Base-by-base conservation (phyloP, 2,329 filamentous ascomycete genomes). In the Colletotrichum noveboracense region DNA sequence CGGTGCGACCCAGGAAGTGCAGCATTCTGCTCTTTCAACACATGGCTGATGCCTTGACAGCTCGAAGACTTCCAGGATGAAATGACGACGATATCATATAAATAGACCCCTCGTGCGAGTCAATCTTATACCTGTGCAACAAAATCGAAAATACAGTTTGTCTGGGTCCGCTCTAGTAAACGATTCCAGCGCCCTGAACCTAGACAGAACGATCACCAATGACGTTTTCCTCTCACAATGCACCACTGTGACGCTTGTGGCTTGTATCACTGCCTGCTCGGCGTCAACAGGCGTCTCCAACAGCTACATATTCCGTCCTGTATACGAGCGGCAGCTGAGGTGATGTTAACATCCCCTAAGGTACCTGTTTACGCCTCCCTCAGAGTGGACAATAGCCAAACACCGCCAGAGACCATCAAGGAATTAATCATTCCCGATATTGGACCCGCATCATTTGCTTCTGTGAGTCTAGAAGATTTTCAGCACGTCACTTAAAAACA, bases 141-240 rank as follows among this genome's bases (percentile, higher is more conserved):
- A 5, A 18, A 43, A 34, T 34, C 32, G 0, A 0, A 34, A 34
- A 12, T 0, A 6, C 1, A 0, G 5, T 34, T 12, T 1, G 0
- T 34, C 2, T 34, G 32, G 1, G 2, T 34, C 32, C 32, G 32
- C 32, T 38, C 36, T 16, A 18, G 36, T 43, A 16, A 43, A 43
- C 36, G 16, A 5, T 9, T 43, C 5, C 38, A n/a, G 5, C 18
- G 38, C 38, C 9, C 9, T 48, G 38, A 4, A 48, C 9, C 38
- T 48, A n/a, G 38, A 3, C 5, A 5, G 38, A 48, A 4, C 5
- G 3, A 48, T 48, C 18, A n/a, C 38, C 5, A n/a, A 6, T 5
- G 18, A n/a, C 18, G 18, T n/a, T 5, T 6, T 48, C 6, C 32
- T 34, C 32, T 7, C 0, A 14, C 0, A 14, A 12, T n/a, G 38